Percentiles rank a stretch among this genome's conserved stretches.
These are phyloP conservation scores for Erythrophleum ivorense DNA, from an alignment of 331 rosid genomes.

Conservation along the genomic window DNA sequence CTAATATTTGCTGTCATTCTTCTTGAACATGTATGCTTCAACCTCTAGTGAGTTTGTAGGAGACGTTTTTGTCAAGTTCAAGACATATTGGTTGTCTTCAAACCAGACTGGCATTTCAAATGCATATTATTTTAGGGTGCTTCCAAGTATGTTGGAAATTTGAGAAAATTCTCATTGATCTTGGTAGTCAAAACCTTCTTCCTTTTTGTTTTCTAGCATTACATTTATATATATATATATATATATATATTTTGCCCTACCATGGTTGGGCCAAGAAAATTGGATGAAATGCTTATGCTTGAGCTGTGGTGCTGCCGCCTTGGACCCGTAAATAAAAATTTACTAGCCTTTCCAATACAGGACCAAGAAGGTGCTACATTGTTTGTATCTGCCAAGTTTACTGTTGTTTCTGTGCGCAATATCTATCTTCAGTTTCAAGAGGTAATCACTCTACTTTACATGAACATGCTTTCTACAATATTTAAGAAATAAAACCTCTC, in stretches of 20 bases:
- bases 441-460: constrained; percentile 54
- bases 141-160: constrained; percentile 19
- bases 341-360: constrained; percentile 47
- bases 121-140: background rate
- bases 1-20: constrained; percentile 17
- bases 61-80: constrained; percentile 7
- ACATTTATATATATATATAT: background rate
- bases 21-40: constrained; percentile 25
- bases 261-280: constrained; percentile 19
- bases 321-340: background rate
- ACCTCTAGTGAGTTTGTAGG: background rate
- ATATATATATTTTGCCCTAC: constrained; percentile 14
- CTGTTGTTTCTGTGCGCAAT: constrained; percentile 74
- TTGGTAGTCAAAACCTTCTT: constrained; percentile 16
- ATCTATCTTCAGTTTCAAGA: constrained; percentile 88
- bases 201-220: constrained; percentile 19
- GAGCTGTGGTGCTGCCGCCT: constrained; percentile 16
- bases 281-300: constrained; percentile 22
- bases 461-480: constrained; percentile 23
- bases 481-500: constrained; percentile 28
- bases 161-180: constrained; percentile 2
- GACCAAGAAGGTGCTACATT: constrained; percentile 94
- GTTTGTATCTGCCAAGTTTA: constrained; percentile 85
- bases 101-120: background rate
- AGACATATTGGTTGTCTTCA: constrained; percentile 23